phyloP scores from a whole-genome alignment of 179 eudicot genomes.

The Beta macrorhiza region DNA sequence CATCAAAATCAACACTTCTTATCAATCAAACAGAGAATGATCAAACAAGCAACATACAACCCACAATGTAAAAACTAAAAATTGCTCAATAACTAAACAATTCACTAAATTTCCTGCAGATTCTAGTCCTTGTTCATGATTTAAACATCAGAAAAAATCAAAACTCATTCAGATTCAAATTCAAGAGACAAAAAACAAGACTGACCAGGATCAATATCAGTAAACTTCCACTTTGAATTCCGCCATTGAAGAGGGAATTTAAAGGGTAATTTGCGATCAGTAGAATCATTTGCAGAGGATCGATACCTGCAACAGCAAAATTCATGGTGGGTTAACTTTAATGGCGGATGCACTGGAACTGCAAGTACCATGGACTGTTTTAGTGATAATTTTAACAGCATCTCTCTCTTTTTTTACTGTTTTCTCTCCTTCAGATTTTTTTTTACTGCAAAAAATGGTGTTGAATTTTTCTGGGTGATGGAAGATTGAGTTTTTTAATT shows the following conservation, averaged over 20 bases:
- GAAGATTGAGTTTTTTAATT: too few relatives aligned
- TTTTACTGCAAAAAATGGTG: too few relatives aligned
- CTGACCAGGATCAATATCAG: constrained; percentile 52
- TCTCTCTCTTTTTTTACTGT: background rate
- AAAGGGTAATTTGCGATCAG: constrained; percentile 31
- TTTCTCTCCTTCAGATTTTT: too few relatives aligned
- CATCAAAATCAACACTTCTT: too few relatives aligned
- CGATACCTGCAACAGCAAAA: constrained; percentile 35
- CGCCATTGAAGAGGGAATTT: constrained; percentile 30
- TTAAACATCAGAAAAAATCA: background rate
- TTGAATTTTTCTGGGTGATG: too few relatives aligned
- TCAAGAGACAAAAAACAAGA: constrained; percentile 2
- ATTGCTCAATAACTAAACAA: background rate
- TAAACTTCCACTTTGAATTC: constrained; percentile 48
- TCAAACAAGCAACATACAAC: too few relatives aligned
- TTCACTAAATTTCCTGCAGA: background rate
- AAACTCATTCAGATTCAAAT: background rate
- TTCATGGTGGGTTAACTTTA: constrained; percentile 9
- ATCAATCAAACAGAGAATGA: too few relatives aligned
- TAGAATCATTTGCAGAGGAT: constrained; percentile 37
- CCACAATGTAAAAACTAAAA: background rate
- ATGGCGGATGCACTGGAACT: constrained; percentile 23
- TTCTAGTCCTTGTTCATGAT: background rate
- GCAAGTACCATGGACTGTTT: constrained; percentile 14
- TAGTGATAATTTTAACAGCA: constrained; percentile 14